phyloP scores from a whole-genome alignment of 805 yeast species.

The Ogataea zsoltii region DNA sequence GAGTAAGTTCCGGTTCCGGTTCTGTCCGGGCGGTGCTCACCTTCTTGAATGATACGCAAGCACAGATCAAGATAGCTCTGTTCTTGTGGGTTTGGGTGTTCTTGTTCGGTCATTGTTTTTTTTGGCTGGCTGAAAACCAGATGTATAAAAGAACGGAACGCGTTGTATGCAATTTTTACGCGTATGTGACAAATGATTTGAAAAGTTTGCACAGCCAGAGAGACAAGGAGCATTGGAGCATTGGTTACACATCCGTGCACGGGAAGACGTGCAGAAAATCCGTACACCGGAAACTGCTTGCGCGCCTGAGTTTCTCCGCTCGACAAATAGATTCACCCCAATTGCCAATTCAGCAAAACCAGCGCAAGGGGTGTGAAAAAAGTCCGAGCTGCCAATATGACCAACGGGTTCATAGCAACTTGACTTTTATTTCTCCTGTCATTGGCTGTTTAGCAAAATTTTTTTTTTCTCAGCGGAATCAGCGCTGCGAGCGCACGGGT shows the following conservation, averaged over 20 bases:
- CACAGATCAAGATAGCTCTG: constrained; percentile 86
- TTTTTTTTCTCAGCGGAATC: constrained; percentile 4
- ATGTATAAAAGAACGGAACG: no score
- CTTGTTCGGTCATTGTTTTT: constrained; percentile 1
- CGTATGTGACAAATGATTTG: not conserved
- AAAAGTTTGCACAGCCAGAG: not conserved
- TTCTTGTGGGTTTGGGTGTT: constrained; percentile 46
- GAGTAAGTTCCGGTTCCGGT: constrained; percentile 97
- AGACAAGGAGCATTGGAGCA: no score
- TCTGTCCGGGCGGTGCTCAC: constrained; percentile 91
- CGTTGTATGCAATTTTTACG: not conserved
- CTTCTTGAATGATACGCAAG: constrained; percentile 69
- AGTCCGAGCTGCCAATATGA: constrained; percentile 1
- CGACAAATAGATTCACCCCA: constrained; percentile 6
- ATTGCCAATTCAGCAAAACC: constrained; percentile 7
- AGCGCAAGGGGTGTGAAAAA: constrained; percentile 5
- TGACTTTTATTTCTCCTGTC: constrained; percentile 24
- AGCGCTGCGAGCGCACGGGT: not conserved
- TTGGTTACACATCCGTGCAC: no score
- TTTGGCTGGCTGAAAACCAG: no score
- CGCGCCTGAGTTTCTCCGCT: no score
- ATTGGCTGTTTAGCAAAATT: constrained; percentile 20
- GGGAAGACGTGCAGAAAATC: no score
- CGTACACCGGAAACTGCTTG: no score
- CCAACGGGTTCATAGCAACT: constrained; percentile 4